Evolutionary conservation across 176 grass and related monocot species (phyloP), one percentile per base, ranked within the genome.

Genomic region (Oryza brachyantha): DNA sequence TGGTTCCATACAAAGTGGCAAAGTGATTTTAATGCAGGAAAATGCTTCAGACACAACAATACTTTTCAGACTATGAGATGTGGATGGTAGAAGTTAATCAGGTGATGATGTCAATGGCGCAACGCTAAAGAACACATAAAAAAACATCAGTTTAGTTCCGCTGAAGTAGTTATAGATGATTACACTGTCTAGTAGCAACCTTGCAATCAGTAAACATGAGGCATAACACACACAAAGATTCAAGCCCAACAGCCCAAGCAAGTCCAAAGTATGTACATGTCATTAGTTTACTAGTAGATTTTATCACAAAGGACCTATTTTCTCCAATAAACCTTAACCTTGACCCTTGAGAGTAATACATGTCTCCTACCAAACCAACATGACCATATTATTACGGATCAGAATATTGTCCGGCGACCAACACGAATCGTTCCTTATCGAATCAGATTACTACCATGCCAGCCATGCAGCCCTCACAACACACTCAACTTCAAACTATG

Each of bases 311-410:
- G 21, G 7, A 17, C 28, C 0, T 48, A 13, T 62, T 21, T 46
- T 37, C 4, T 63, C 29, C 16, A 35, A 42, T 82, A 38, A 64
- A 82, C 22, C 14, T 50, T 64, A 25, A 39, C 29, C 2, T 10
- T 13, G 12, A 25, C 39, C 29, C 2, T 10, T 13, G 12, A 46
- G 22, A 29, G 36, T 52, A 52, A 73, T 17, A 8, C 2, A n/a
- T 13, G 35, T 54, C 11, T 54, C 35, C n/a, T 38, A 73, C 54
- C 69, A 82, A 52, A 26, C 13, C 73, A 82, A 14, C 31, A 82
- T 26, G 58, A 64, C 24, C 29, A 35, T 19, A 74, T 41, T 11
- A 41, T 74, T 50, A 41, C 3, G 24, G 29, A 3, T 50, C n/a
- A 58, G 34, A 50, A 73, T 29, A 46, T 9, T 13, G 61, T 6